Conservation (phyloP, 2,329 filamentous ascomycete genomes). For the Ramularia collo-cygni region DNA sequence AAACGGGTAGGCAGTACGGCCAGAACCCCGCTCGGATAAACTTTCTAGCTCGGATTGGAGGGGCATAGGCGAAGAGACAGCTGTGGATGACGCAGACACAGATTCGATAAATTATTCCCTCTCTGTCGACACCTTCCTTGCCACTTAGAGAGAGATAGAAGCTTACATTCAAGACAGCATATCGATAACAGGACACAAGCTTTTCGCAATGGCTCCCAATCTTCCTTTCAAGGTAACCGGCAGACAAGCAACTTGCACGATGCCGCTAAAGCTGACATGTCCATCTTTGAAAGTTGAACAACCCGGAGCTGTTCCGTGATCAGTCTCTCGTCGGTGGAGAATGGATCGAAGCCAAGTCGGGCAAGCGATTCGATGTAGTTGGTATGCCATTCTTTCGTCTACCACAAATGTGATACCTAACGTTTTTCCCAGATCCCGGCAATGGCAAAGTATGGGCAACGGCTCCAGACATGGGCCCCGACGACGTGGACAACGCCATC, state of each 20-base stretch:
- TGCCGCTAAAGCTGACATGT: constrained; percentile 5
- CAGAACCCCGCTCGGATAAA: too few relatives aligned
- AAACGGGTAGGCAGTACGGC: too few relatives aligned
- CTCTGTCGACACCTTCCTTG: background rate
- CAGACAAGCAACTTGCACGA: constrained; percentile 1
- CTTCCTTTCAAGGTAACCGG: constrained; percentile 39
- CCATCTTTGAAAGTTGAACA: constrained; percentile 40
- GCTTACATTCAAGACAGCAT: constrained; percentile 1
- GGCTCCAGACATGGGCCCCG: constrained; percentile 42
- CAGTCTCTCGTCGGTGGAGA: constrained; percentile 49
- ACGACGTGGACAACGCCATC: constrained; percentile 57
- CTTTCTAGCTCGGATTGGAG: too few relatives aligned
- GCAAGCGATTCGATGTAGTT: constrained; percentile 51
- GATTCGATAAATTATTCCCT: too few relatives aligned
- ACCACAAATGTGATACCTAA: background rate
- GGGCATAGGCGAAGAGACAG: too few relatives aligned
- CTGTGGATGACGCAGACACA: background rate
- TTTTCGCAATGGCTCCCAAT: constrained; percentile 31
- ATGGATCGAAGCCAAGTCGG: constrained; percentile 51
- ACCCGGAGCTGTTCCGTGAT: constrained; percentile 48
- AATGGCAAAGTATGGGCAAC: constrained; percentile 44
- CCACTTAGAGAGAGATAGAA: constrained; percentile 11
- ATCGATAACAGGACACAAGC: constrained; percentile 6
- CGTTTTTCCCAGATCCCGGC: constrained; percentile 40
- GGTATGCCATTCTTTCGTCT: constrained; percentile 31